These are phyloP conservation scores for Carex cristatella DNA, from an alignment of 176 grass and related monocot genomes.

Conservation along the genomic window DNA sequence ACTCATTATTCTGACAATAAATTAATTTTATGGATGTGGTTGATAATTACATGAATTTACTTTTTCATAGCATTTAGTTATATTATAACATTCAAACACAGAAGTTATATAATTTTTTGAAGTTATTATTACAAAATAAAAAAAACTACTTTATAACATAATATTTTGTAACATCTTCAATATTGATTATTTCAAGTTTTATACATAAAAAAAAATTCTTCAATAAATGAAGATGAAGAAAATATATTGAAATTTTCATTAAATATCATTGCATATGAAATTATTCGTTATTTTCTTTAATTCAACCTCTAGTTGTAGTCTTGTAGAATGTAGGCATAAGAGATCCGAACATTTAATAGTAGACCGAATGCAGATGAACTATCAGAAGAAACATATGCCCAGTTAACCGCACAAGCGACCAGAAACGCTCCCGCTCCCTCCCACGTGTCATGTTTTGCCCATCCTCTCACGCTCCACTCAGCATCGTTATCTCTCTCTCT, in stretches of 20 bases:
- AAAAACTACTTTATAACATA: background rate
- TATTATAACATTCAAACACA: background rate
- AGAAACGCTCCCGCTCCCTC: background rate
- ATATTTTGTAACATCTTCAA: background rate
- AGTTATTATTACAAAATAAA: background rate
- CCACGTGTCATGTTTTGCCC: conserved; percentile 10
- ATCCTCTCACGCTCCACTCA: conserved; percentile 15
- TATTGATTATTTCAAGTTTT: background rate
- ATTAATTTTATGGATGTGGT: background rate
- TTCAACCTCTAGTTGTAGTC: background rate
- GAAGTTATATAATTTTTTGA: background rate
- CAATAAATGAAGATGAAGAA: no score
- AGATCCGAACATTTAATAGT: background rate
- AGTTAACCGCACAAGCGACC: background rate
- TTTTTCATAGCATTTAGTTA: background rate
- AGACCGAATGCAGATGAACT: background rate
- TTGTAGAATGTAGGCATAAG: no score
- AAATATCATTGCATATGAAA: background rate
- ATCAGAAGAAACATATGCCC: background rate
- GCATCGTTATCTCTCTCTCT: conserved; percentile 11
- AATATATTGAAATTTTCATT: background rate
- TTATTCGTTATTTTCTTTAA: background rate
- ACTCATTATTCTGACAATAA: background rate
- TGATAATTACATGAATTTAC: background rate
- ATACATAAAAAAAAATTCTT: background rate